Evolutionary conservation across 176 grass and related monocot species (phyloP).

Genomic region (Ensete ventricosum): DNA sequence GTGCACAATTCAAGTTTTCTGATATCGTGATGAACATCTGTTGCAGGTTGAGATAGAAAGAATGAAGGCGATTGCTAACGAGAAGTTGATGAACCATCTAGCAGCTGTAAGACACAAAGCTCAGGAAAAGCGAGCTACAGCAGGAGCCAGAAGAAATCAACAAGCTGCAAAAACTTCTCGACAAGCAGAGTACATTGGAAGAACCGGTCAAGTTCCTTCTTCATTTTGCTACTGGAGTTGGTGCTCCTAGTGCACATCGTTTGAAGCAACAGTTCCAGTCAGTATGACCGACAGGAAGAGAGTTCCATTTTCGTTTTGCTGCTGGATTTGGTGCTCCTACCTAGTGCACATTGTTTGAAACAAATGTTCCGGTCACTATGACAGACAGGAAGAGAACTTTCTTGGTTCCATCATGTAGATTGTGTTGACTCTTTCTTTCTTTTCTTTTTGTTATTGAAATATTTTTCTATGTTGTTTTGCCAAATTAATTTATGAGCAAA

Average conservation of each 20-base stretch:
- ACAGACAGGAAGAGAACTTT: not conserved
- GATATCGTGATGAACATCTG: not conserved
- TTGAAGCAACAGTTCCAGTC: not conserved
- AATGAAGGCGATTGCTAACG: slow-evolving; percentile 64
- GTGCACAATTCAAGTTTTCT: not conserved
- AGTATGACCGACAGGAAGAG: not conserved
- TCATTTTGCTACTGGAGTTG: slow-evolving; percentile 64
- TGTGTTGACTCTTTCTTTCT: too few species aligned
- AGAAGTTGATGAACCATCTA: slow-evolving; percentile 69
- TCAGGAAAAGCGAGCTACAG: slow-evolving; percentile 47
- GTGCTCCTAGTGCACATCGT: slow-evolving; percentile 35
- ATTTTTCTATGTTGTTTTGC: too few species aligned
- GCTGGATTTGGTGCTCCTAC: slow-evolving; percentile 81
- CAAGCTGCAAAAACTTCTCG: slow-evolving; percentile 48
- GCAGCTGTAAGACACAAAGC: slow-evolving; percentile 55
- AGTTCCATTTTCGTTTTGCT: slow-evolving; percentile 39
- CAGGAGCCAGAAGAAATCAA: slow-evolving; percentile 41
- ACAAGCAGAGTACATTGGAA: slow-evolving; percentile 78
- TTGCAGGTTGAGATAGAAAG: slow-evolving; percentile 74
- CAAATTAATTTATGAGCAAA: too few species aligned
- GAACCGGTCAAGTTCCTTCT: slow-evolving; percentile 58
- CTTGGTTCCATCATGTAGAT: slow-evolving; percentile 18
- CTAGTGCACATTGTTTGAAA: slow-evolving; percentile 1
- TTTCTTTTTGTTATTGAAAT: too few species aligned
- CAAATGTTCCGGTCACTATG: not conserved